Evolutionary conservation across 176 grass and related monocot genomes (phyloP).

Genomic region (Avena sativa): DNA sequence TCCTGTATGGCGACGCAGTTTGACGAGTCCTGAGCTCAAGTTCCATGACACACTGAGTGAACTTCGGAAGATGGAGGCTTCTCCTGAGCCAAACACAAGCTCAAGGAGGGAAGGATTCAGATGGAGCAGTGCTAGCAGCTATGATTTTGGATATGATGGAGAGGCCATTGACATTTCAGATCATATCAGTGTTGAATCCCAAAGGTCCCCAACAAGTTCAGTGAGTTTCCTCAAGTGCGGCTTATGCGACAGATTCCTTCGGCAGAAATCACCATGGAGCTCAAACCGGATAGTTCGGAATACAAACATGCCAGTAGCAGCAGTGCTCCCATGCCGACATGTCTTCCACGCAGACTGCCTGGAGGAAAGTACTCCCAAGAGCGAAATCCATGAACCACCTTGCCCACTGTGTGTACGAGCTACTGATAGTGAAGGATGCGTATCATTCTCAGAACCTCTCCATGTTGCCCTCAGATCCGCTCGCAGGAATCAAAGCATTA

Average conservation of each 20-base stretch:
- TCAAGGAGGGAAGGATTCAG: slow-evolving; percentile 92
- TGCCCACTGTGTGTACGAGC: slow-evolving; percentile 71
- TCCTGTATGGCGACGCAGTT: slow-evolving; percentile 62
- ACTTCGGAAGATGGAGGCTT: slow-evolving; percentile 81
- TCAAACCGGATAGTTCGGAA: slow-evolving; percentile 82
- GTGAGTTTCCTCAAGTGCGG: slow-evolving; percentile 70
- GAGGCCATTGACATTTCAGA: slow-evolving; percentile 82
- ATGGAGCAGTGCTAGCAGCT: slow-evolving; percentile 95
- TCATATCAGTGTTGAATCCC: slow-evolving; percentile 68
- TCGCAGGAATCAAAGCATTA: slow-evolving; percentile 46
- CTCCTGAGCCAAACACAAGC: slow-evolving; percentile 66
- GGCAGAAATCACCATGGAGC: slow-evolving; percentile 93
- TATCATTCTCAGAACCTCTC: slow-evolving; percentile 86
- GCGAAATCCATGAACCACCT: slow-evolving; percentile 74
- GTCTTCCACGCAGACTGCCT: slow-evolving; percentile 93
- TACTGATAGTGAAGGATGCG: slow-evolving; percentile 49
- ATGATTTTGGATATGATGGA: slow-evolving; percentile 87
- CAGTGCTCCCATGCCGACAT: slow-evolving; percentile 84
- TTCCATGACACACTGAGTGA: slow-evolving; percentile 74
- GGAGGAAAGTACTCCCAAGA: slow-evolving; percentile 87
- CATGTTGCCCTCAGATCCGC: slow-evolving; percentile 67
- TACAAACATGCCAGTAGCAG: slow-evolving; percentile 84
- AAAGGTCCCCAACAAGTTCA: slow-evolving; percentile 59
- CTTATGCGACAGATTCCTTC: slow-evolving; percentile 80
- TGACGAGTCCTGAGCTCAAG: slow-evolving; percentile 79